Evolutionary conservation across 2,329 filamentous ascomycete genomes (phyloP).

Genomic region (Hortaea sp.): DNA sequence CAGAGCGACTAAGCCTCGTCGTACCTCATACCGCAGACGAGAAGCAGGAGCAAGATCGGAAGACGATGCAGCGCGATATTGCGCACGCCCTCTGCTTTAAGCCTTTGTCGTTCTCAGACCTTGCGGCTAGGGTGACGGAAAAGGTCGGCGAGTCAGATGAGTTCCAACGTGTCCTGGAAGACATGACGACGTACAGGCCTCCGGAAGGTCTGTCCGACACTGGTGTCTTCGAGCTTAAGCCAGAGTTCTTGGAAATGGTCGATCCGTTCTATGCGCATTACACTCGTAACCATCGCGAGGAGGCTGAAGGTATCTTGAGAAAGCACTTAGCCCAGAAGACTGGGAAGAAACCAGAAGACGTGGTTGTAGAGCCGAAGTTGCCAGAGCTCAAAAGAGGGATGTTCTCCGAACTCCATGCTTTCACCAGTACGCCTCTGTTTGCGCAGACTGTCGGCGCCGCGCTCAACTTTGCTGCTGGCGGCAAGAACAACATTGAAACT

Average conservation of each 20-base stretch:
- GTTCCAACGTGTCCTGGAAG: conserved; percentile 72
- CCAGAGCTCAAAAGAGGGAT: conserved; percentile 65
- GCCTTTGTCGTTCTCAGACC: conserved; percentile 86
- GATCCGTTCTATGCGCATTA: conserved; percentile 96
- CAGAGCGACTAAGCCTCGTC: conserved; percentile 73
- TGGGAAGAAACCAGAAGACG: conserved; percentile 67
- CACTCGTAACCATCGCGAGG: conserved; percentile 92
- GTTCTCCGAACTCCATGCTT: conserved; percentile 65
- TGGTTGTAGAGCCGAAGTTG: conserved; percentile 85
- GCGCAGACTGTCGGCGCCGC: conserved; percentile 84
- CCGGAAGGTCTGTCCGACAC: conserved; percentile 88
- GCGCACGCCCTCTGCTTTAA: conserved; percentile 94
- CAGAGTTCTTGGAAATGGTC: conserved; percentile 74
- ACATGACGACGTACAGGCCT: conserved; percentile 79
- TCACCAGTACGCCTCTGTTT: conserved; percentile 78
- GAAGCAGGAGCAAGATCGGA: conserved; percentile 51
- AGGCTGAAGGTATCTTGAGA: conserved; percentile 82
- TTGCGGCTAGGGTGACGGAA: conserved; percentile 76
- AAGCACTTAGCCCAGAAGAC: conserved; percentile 80
- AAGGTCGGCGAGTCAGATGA: conserved; percentile 81
- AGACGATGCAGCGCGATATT: conserved; percentile 74
- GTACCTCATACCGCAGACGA: conserved; percentile 51
- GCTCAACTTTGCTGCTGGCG: conserved; percentile 67
- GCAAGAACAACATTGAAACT: conserved; percentile 56
- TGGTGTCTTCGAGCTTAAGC: conserved; percentile 86